A percentile compares a stretch with the other conserved stretches of the same genome.
Evolutionary conservation across 1,284 basidiomycete genomes (phyloP).

Genomic region (Leccinum fuscescens): DNA sequence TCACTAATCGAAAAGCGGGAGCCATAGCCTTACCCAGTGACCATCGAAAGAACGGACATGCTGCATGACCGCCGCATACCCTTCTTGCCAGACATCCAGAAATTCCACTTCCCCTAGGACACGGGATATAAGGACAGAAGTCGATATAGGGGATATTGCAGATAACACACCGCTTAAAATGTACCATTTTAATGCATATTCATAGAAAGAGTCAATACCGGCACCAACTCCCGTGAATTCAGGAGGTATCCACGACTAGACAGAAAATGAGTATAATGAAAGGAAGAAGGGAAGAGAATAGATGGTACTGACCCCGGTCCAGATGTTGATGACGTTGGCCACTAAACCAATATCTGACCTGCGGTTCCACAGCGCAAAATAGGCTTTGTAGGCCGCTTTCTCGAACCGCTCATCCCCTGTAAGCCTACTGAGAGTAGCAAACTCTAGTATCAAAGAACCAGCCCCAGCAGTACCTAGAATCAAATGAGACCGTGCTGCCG

Average conservation of each 20-base stretch:
- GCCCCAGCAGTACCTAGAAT: conserved; percentile 82
- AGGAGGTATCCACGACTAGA: conserved; percentile 66
- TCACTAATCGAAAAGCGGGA: background rate
- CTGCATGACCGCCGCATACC: conserved; percentile 86
- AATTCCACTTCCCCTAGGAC: conserved; percentile 79
- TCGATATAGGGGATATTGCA: background rate
- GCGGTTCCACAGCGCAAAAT: conserved; percentile 90
- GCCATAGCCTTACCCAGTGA: conserved; percentile 65
- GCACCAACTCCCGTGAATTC: conserved; percentile 84
- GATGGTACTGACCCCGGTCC: conserved; percentile 61
- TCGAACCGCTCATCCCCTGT: conserved; percentile 88
- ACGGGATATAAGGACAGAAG: conserved; percentile 5
- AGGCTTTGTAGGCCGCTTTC: conserved; percentile 79
- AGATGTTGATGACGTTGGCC: conserved; percentile 84
- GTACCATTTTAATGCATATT: conserved; percentile 89
- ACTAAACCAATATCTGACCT: conserved; percentile 79
- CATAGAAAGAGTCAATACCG: conserved; percentile 91
- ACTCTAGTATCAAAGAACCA: conserved; percentile 88
- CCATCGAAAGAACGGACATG: conserved; percentile 81
- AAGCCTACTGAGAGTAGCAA: conserved; percentile 85
- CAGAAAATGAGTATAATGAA: conserved; percentile 3
- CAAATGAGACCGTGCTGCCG: conserved; percentile 13
- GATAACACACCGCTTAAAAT: conserved; percentile 73
- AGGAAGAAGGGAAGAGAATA: background rate
- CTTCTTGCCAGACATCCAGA: conserved; percentile 89